A percentile compares a stretch with the other conserved stretches of the same genome.
Conservation (phyloP, 345 rosid genomes). For the Excoecaria cochinchinensis region DNA sequence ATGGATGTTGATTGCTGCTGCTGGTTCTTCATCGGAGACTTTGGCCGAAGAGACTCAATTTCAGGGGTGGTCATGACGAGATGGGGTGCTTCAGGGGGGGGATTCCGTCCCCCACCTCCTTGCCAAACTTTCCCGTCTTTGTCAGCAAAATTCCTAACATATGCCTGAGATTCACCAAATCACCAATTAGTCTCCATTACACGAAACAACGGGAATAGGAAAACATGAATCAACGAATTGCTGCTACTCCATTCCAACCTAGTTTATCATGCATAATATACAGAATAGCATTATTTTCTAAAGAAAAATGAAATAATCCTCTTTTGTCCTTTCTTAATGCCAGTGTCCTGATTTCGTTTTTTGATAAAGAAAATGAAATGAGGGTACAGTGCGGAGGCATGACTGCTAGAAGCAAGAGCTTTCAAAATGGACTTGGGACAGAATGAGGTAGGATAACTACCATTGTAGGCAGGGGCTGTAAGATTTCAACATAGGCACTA, state of each 20-base stretch:
- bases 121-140: constrained; percentile 98
- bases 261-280: neutral
- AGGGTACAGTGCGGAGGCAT: neutral
- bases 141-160: constrained; percentile 66
- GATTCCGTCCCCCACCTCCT: constrained; percentile 97
- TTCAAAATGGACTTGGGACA: neutral
- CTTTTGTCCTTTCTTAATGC: neutral
- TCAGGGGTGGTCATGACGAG: constrained; percentile 84
- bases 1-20: constrained; percentile 62
- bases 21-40: constrained; percentile 97
- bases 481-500: neutral
- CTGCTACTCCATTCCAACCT: neutral
- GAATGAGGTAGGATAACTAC: neutral
- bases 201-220: neutral
- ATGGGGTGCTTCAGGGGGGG: constrained; percentile 90
- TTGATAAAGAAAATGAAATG: neutral
- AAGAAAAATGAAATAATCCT: neutral
- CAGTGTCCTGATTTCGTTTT: neutral
- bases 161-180: constrained; percentile 51
- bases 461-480: neutral
- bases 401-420: neutral
- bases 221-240: neutral
- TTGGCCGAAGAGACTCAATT: constrained; percentile 84
- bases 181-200: neutral
- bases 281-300: neutral